phyloP scores from a whole-genome alignment of 2,329 filamentous ascomycete species.

The Daldinia sp. region DNA sequence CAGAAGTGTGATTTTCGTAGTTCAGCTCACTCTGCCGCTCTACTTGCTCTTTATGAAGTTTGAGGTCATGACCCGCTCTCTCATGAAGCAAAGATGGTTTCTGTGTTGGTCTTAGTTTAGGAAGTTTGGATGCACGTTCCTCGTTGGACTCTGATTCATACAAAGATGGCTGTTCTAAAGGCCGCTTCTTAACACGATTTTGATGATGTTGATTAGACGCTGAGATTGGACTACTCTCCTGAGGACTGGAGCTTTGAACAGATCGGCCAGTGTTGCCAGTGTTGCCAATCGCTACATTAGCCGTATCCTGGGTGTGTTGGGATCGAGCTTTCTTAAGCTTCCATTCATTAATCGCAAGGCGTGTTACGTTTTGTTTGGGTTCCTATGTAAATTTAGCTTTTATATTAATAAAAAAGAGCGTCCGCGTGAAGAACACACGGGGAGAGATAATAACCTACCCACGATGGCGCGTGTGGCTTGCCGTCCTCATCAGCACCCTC shows the following conservation, averaged over 20 bases:
- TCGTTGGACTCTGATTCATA: constrained; percentile 1
- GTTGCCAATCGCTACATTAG: constrained; percentile 15
- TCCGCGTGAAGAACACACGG: not conserved
- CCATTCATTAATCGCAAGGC: constrained; percentile 40
- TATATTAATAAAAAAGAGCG: not conserved
- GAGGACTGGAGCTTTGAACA: constrained; percentile 16
- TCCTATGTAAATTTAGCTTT: constrained; percentile 37
- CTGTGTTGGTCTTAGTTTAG: not conserved
- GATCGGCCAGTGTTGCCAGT: not conserved
- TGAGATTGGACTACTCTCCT: constrained; percentile 23
- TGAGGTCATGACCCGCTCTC: not conserved
- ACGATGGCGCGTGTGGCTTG: constrained; percentile 56
- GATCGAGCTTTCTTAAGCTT: constrained; percentile 26
- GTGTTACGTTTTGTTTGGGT: constrained; percentile 40
- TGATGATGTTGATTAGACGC: constrained; percentile 3
- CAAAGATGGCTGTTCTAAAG: not conserved
- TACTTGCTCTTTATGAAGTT: not conserved
- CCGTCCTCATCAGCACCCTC: constrained; percentile 58
- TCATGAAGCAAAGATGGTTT: not conserved
- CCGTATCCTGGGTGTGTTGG: constrained; percentile 7
- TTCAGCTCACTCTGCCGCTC: not conserved
- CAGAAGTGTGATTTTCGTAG: not conserved
- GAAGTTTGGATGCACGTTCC: constrained; percentile 14
- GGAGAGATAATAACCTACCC: constrained; percentile 52
- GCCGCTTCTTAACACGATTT: constrained; percentile 1